Conservation (phyloP, 768 basidiomycete species). For the Grammothele lineata region DNA sequence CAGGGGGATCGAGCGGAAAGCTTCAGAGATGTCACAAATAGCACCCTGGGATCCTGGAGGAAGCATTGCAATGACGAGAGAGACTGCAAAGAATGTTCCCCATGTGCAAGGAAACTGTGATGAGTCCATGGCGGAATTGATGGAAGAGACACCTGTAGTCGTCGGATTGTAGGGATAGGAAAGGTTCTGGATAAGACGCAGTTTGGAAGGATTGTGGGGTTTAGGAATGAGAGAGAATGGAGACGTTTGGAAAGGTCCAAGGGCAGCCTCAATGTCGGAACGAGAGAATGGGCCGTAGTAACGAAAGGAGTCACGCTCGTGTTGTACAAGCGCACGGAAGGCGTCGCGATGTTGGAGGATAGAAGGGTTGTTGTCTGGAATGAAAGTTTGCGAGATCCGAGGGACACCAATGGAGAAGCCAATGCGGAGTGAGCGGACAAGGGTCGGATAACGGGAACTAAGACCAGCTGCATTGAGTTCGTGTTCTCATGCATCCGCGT, state of each 20-base stretch:
- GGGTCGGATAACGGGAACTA: too few relatives aligned
- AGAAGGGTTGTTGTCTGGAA: too few relatives aligned
- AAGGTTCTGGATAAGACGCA: conserved; percentile 27
- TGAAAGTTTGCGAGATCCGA: too few relatives aligned
- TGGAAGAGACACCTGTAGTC: conserved; percentile 13
- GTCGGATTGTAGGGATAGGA: conserved; percentile 16
- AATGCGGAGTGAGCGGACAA: too few relatives aligned
- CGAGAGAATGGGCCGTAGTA: not conserved
- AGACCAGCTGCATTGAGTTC: too few relatives aligned
- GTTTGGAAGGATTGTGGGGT: conserved; percentile 20
- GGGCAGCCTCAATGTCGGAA: not conserved
- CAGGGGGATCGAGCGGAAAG: conserved; percentile 32
- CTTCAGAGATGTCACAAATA: conserved; percentile 34
- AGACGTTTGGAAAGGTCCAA: conserved; percentile 30
- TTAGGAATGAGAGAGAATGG: conserved; percentile 29
- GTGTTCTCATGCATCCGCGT: too few relatives aligned
- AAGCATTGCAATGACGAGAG: conserved; percentile 27
- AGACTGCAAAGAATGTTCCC: conserved; percentile 37
- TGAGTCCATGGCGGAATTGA: conserved; percentile 30
- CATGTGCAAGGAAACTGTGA: conserved; percentile 37
- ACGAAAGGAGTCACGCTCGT: too few relatives aligned
- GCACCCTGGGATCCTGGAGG: conserved; percentile 36
- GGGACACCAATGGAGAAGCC: too few relatives aligned
- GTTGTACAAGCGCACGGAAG: too few relatives aligned
- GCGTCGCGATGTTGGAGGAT: too few relatives aligned